A percentile compares a stretch with the other conserved stretches of the same genome.
Conservation (phyloP, 306 rosid species). For the Cicer arietinum region DNA sequence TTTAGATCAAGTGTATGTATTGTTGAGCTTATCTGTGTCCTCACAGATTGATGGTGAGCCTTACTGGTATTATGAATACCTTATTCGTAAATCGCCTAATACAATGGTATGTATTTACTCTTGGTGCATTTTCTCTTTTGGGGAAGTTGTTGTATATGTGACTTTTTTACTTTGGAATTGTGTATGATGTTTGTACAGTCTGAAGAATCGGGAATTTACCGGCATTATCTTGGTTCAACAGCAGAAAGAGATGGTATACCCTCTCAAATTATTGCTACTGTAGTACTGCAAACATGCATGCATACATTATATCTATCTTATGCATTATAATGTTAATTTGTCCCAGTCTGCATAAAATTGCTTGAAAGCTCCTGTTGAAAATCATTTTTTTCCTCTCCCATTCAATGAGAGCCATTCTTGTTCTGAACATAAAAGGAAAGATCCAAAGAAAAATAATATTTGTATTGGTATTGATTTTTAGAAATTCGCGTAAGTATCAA, state of each 20-base stretch:
- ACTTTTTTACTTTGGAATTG: constrained; percentile 40
- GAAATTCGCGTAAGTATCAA: constrained; percentile 22
- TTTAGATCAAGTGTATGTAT: constrained; percentile 33
- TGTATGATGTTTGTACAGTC: constrained; percentile 57
- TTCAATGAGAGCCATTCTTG: constrained; percentile 20
- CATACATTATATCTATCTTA: constrained; percentile 7
- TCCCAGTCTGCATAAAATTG: constrained; percentile 25
- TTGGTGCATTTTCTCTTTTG: constrained; percentile 5
- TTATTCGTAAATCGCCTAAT: constrained; percentile 93
- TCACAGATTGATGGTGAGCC: constrained; percentile 85
- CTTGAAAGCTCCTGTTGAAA: constrained; percentile 32
- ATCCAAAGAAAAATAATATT: neutral
- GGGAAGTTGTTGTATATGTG: constrained; percentile 17
- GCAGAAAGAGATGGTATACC: constrained; percentile 88
- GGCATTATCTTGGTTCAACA: constrained; percentile 87
- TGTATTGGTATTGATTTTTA: constrained; percentile 23
- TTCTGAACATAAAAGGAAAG: neutral
- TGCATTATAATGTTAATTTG: constrained; percentile 21
- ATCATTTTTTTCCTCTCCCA: constrained; percentile 36
- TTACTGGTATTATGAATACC: constrained; percentile 91
- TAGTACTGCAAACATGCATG: constrained; percentile 18
- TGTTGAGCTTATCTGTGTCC: constrained; percentile 40
- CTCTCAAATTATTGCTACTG: constrained; percentile 31
- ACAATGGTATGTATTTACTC: constrained; percentile 55
- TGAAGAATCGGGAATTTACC: constrained; percentile 60